Percentiles rank a stretch among this genome's conserved stretches.
phyloP scores from a whole-genome alignment of 352 stramenopile genomes.

The Phytophthora vignae region DNA sequence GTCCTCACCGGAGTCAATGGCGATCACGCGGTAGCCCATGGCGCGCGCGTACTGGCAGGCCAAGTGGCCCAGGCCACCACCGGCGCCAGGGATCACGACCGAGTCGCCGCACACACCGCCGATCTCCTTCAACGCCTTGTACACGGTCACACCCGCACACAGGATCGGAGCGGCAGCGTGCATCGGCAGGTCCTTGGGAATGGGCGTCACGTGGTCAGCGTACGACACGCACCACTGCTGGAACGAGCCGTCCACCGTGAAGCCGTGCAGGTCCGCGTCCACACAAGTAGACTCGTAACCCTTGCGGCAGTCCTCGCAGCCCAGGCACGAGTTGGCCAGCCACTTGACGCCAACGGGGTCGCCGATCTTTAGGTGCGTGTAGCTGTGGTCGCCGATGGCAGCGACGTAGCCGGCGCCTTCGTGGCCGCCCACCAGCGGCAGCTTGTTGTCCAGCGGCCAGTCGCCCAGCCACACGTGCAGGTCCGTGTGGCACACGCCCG shows the following conservation, averaged over 20 bases:
- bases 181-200: conserved; percentile 59
- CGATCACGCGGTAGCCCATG: conserved; percentile 74
- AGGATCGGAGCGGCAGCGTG: conserved; percentile 66
- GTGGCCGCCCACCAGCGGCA: conserved; percentile 56
- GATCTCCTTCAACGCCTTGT: conserved; percentile 76
- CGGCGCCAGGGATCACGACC: conserved; percentile 64
- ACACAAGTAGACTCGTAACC: conserved; percentile 46
- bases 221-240: conserved; percentile 67
- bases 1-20: conserved; percentile 64
- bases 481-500: conserved; percentile 56
- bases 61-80: conserved; percentile 83
- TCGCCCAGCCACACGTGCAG: conserved; percentile 50
- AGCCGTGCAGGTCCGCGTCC: conserved; percentile 1
- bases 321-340: conserved; percentile 50
- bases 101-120: conserved; percentile 46
- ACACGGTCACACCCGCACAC: conserved; percentile 89
- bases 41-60: conserved; percentile 76
- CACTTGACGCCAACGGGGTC: conserved; percentile 52
- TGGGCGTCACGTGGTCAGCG: conserved; percentile 63
- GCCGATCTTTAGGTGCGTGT: conserved; percentile 43
- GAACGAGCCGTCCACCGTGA: conserved; percentile 52
- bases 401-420: conserved; percentile 56
- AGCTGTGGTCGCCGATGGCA: conserved; percentile 47
- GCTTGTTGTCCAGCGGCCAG: conserved; percentile 37
- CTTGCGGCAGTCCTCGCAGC: conserved; percentile 54